Conservation (phyloP, 1,139 yeast genomes). For the Yamadazyma taylorii region DNA sequence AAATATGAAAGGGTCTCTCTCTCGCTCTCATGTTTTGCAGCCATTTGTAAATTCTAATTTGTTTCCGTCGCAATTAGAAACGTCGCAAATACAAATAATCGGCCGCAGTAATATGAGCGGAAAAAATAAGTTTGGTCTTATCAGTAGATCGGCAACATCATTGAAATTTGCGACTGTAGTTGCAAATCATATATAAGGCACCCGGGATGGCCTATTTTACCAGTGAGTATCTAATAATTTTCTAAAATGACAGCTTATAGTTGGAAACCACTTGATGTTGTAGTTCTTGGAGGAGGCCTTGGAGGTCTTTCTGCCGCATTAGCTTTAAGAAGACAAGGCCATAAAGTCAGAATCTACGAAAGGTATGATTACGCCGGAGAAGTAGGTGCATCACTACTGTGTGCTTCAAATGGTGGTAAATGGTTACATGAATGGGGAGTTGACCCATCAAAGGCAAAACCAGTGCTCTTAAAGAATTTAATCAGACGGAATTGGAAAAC, state of each 20-base stretch:
- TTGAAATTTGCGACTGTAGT: too few relatives aligned
- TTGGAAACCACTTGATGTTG: slow-evolving; percentile 18
- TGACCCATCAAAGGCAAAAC: slow-evolving; percentile 22
- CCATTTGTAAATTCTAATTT: too few relatives aligned
- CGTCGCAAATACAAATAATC: too few relatives aligned
- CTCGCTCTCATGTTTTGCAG: too few relatives aligned
- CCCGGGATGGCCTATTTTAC: too few relatives aligned
- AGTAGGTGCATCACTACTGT: slow-evolving; percentile 35
- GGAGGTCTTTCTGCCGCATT: slow-evolving; percentile 39
- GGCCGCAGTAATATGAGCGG: too few relatives aligned
- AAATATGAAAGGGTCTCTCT: not conserved
- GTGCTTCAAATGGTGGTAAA: slow-evolving; percentile 17
- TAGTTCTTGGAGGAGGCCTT: slow-evolving; percentile 38
- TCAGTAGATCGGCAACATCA: too few relatives aligned
- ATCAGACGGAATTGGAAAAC: slow-evolving; percentile 23
- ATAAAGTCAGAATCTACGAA: slow-evolving; percentile 32
- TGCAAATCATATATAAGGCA: not conserved
- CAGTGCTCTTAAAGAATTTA: slow-evolving; percentile 20
- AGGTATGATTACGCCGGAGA: slow-evolving; percentile 32
- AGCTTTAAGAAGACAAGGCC: slow-evolving; percentile 31
- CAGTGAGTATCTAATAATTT: not conserved
- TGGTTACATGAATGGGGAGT: slow-evolving; percentile 19
- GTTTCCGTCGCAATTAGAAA: too few relatives aligned
- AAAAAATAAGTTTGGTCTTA: too few relatives aligned
- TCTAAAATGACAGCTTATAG: slow-evolving; percentile 10